Base-by-base conservation (phyloP, 1,139 yeast species). In the Diutina scorzettiae region DNA sequence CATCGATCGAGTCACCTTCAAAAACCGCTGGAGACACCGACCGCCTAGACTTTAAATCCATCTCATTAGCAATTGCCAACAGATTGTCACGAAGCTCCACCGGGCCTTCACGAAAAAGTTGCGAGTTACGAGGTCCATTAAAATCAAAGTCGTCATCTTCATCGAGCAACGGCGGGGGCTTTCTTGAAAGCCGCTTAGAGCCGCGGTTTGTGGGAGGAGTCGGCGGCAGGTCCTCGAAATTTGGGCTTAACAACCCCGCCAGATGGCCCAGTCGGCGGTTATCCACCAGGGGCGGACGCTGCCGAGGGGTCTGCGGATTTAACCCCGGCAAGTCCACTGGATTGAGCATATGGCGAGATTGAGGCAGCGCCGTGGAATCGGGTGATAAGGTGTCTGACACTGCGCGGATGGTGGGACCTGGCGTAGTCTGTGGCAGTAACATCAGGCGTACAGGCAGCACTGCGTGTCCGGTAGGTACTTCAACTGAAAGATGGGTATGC, bases 141-240 rank as follows among this genome's bases (percentile, higher is more conserved):
- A 34, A 34, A 18, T n/a, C 23, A 23, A 34, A 34, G 19, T 34
- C 39, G 19, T 34, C 39, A 3, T 14, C 25, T 4, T 23, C 39
- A n/a, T 32, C 37, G 25, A 32, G 37, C 16, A n/a, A 14, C 4
- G 39, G 39, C 19, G 39, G 39, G 5, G 39, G 39, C 16, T 34
- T 34, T 7, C 39, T 21, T 5, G 39, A 34, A 8, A 34, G 24
- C 27, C 39, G 27, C 24, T 34, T 34, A n/a, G 17, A n/a, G 19
- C 12, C 2, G n/a, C n/a, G n/a, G n/a, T n/a, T n/a, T 14, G 19
- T 23, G n/a, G 28, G 27, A n/a, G 28, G 8, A 14, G 37, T 20
- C 9, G 25, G 5, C 3, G 11, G 20, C 2, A 12, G 27, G 12
- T 2, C 6, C 11, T 23, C 18, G 20, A 23, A 9, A 14, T 21